Evolutionary conservation across 2,329 filamentous ascomycete genomes (phyloP), one percentile per base, ranked within the genome.

Genomic region (Rhinocladiella mackenziei): DNA sequence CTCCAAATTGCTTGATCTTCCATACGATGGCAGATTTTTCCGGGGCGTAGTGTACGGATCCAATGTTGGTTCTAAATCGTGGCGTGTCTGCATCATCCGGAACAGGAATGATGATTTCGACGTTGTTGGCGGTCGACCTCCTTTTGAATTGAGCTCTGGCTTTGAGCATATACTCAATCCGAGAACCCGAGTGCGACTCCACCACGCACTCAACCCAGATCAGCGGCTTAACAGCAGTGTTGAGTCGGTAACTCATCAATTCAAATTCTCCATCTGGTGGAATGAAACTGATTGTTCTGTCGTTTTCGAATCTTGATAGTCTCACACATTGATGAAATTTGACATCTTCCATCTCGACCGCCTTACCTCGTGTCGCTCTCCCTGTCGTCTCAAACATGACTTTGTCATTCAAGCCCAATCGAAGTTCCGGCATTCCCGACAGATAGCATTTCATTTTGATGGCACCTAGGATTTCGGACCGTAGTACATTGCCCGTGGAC

Each of bases 361-460:
- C 87, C 70, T 98, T 98, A 49, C 92, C 92, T 60, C 92, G 75
- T 29, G 91, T 97, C 11, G 91, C 88, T 50, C 92, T 79, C 19
- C 92, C 92, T 0, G 92, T 98, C 3, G 89, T 94, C 71, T 98
- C 92, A 62, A 98, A 98, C 92, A 98, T 98, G 66, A 88, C 92
- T 71, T 98, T 98, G 74, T 98, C 92, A 72, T 98, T 98, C 62
- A 98, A 71, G 3, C 92, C 92, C 38, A 98, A 70, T 19, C 92
- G 84, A 60, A 98, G 70, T 70, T 98, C 92, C 8, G 92, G 92
- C 92, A 98, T 98, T 46, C 92, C 92, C 34, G 88, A 95, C 11
- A 98, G 76, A 64, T 98, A 98, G 70, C 92, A 98, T 71, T 98
- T 98, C 92, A 98, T 96, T 73, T 98, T 98, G 67, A 98, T 83